Evolutionary conservation across 1,284 basidiomycete species (phyloP), one percentile per base, ranked within the genome.

Genomic region (Naganishia sp.): DNA sequence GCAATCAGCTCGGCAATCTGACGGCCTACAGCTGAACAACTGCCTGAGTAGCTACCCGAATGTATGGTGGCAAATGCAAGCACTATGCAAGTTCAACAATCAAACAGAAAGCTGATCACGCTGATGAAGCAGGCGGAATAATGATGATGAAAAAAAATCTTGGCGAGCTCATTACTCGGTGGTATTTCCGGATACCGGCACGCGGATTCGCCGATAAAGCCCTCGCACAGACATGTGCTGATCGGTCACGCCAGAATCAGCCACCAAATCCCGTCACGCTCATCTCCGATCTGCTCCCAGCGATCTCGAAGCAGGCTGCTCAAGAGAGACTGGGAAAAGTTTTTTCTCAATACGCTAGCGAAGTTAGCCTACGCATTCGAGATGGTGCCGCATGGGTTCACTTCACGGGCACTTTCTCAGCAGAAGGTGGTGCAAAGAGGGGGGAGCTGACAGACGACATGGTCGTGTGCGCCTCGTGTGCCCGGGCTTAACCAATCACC

Each of bases 381-480:
- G 45, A 23, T 47, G 52, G 52, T 54, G 32, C 39, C 52, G 52
- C 35, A 54, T 54, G 52, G 52, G 17, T 28, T 13, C 52, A 39
- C 52, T 54, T 2, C 35, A 54, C 35, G 39, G n/a, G 35, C 17
- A 13, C 17, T 31, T 21, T 3, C 17, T 54, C 32, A 21, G 35
- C 52, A 35, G 28, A 39, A 17, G 35, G 17, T 35, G 32, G 18
- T 39, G 35, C 52, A 54, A 15, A 6, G 15, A 21, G 2, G 28
- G 28, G 5, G 28, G 28, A 28, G 28, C 28, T 28, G 28, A 28
- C 49, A 1, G 23, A 6, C 21, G 25, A 23, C 21, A 23, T 23
- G 49, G 23, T 50, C 23, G 49, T 15, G 49, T 28, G 21, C 49
- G 21, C 21, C 13, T 50, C 23, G 49, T 15, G 49, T 28, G 21